phyloP scores from a whole-genome alignment of 2,329 filamentous ascomycete genomes.

The Pseudohalonectria lignicola region DNA sequence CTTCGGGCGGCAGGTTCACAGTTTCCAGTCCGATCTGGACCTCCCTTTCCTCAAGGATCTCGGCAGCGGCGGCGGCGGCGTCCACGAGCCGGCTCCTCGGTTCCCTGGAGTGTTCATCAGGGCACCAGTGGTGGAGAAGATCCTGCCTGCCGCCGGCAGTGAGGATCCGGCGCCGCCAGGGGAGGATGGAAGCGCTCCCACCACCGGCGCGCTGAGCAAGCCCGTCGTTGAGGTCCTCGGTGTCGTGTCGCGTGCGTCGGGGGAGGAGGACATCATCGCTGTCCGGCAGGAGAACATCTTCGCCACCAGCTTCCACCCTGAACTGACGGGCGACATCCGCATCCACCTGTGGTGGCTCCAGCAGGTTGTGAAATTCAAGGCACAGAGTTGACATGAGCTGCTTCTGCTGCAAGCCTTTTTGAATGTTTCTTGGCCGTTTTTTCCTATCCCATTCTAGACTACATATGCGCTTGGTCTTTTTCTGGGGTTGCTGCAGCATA shows the following conservation, averaged over 20 bases:
- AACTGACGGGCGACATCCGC: constrained; percentile 75
- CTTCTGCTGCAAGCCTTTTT: too few relatives aligned
- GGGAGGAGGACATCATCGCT: constrained; percentile 62
- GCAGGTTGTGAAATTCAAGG: constrained; percentile 42
- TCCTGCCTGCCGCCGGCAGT: constrained; percentile 53
- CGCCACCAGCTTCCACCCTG: constrained; percentile 91
- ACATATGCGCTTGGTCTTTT: too few relatives aligned
- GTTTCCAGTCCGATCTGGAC: constrained; percentile 67
- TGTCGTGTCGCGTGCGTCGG: constrained; percentile 30
- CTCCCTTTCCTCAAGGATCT: constrained; percentile 53
- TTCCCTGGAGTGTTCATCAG: constrained; percentile 89
- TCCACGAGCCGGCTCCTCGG: constrained; percentile 18
- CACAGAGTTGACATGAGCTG: neutral
- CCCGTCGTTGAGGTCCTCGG: constrained; percentile 39
- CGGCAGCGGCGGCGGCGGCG: constrained; percentile 8
- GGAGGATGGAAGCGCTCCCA: too few relatives aligned
- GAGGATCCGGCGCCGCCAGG: constrained; percentile 11
- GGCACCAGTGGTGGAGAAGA: constrained; percentile 80
- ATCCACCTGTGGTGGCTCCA: constrained; percentile 92
- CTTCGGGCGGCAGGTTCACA: constrained; percentile 88
- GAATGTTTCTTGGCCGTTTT: too few relatives aligned
- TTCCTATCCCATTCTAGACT: neutral
- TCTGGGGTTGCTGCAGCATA: too few relatives aligned
- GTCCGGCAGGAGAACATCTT: constrained; percentile 86
- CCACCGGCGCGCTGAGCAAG: constrained; percentile 10